These are phyloP conservation scores for Pelargonium citronellum DNA, from an alignment of 441 rosid species.

Conservation along the genomic window DNA sequence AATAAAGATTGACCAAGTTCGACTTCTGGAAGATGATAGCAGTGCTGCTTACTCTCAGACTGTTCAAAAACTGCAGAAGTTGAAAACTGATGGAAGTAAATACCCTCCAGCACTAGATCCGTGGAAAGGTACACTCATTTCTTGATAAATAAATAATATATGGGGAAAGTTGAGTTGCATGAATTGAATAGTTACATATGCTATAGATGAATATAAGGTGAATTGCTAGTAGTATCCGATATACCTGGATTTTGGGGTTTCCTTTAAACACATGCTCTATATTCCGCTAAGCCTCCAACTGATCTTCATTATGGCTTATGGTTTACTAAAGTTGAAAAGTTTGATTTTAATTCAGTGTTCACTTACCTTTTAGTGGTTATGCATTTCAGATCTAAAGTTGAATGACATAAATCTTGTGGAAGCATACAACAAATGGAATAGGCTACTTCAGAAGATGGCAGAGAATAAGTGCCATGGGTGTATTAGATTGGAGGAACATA, in stretches of 20 bases:
- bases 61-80: conserved; percentile 63
- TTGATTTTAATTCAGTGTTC: conserved; percentile 2
- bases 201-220: conserved; percentile 8
- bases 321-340: background rate
- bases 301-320: background rate
- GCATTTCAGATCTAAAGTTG: conserved; percentile 67
- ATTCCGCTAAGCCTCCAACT: background rate
- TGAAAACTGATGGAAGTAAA: conserved; percentile 62
- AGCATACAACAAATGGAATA: conserved; percentile 55
- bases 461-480: conserved; percentile 86
- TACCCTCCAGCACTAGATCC: conserved; percentile 83
- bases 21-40: conserved; percentile 70
- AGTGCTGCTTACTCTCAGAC: conserved; percentile 62
- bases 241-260: background rate
- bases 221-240: background rate
- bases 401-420: conserved; percentile 56
- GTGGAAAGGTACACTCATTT: conserved; percentile 43
- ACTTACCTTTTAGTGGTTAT: conserved; percentile 11
- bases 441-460: conserved; percentile 66
- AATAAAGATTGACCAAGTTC: conserved; percentile 54
- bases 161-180: conserved; percentile 11
- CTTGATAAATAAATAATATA: background rate
- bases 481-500: conserved; percentile 76
- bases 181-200: conserved; percentile 5
- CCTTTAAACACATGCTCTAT: background rate